These are phyloP conservation scores for Populus euphratica DNA, from an alignment of 345 rosid genomes.

Conservation along the genomic window DNA sequence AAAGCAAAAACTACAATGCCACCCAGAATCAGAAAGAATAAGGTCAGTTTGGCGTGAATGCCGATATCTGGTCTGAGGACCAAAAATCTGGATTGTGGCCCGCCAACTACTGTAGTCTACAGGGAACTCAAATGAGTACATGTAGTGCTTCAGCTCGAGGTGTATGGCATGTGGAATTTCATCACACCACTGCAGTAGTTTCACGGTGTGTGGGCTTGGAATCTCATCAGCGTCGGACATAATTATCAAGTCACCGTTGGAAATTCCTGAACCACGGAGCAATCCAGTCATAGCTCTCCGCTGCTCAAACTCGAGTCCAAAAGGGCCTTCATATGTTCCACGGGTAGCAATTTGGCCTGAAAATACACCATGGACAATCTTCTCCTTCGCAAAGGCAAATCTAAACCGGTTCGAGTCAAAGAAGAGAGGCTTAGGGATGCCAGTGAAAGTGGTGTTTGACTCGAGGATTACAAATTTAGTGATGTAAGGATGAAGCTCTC, in stretches of 20 bases:
- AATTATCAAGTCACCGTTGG: slow-evolving; percentile 62
- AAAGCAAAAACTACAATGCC: slow-evolving; percentile 96
- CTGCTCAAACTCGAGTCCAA: slow-evolving; percentile 59
- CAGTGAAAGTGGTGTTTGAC: slow-evolving; percentile 88
- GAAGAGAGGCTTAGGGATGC: slow-evolving; percentile 69
- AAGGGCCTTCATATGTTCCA: slow-evolving; percentile 52
- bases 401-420: slow-evolving; percentile 49
- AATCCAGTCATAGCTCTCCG: slow-evolving; percentile 62
- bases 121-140: slow-evolving; percentile 88
- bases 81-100: slow-evolving; percentile 51
- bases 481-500: slow-evolving; percentile 61
- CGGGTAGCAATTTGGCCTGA: slow-evolving; percentile 44
- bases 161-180: slow-evolving; percentile 66
- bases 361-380: slow-evolving; percentile 57
- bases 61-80: slow-evolving; percentile 51
- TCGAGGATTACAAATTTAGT: slow-evolving; percentile 74
- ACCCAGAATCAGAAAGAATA: slow-evolving; percentile 80
- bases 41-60: slow-evolving; percentile 67
- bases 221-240: slow-evolving; percentile 86
- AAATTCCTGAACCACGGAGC: slow-evolving; percentile 56
- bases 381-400: slow-evolving; percentile 57
- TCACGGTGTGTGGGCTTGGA: slow-evolving; percentile 78
- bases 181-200: slow-evolving; percentile 75
- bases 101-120: slow-evolving; percentile 92
- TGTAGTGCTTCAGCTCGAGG: slow-evolving; percentile 69